phyloP scores from a whole-genome alignment of 176 grass and related monocot species.

The bread wheat (Triticum aestivum) region IWGSC_CS_RefSeq_v2.1 NC_057802.1:116583942-116584441 shows the following conservation, averaged over 20 bases:
- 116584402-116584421: neutral
- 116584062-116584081: slow-evolving; percentile 25
- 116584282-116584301: neutral
- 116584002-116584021: slow-evolving; percentile 9
- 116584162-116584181: neutral
- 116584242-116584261: neutral
- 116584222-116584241: neutral
- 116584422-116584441: neutral
- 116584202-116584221: slow-evolving; percentile 3
- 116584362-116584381: neutral
- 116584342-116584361: neutral
- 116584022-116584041: slow-evolving; percentile 24
- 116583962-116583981: neutral
- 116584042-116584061: slow-evolving; percentile 18
- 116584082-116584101: slow-evolving; percentile 18
- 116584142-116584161: neutral
- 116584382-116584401: neutral
- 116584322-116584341: neutral
- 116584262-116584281: neutral
- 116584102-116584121: slow-evolving; percentile 16
- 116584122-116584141: neutral
- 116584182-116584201: neutral
- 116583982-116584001: neutral
- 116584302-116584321: neutral
- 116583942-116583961: neutral